Percentiles rank a stretch among this genome's conserved stretches.
Conservation (phyloP, 2,329 filamentous ascomycete genomes). For the Trichothecium sympodiale region DNA sequence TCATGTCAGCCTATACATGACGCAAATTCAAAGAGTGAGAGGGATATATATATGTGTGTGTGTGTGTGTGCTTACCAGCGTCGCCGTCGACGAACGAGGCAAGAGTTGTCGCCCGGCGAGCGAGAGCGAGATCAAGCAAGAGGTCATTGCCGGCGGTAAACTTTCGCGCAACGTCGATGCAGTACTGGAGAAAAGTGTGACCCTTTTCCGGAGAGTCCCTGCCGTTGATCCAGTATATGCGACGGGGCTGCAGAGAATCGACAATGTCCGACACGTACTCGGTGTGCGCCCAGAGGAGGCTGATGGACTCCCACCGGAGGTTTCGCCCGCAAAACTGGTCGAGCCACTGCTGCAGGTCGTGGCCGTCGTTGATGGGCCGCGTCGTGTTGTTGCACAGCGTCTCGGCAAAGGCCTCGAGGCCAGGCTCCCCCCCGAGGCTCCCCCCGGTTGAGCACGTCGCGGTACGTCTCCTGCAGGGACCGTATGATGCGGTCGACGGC, state of each 20-base stretch:
- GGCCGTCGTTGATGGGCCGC: constrained; percentile 21
- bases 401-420: constrained; percentile 24
- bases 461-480: constrained; percentile 21
- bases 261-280: constrained; percentile 1
- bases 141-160: constrained; percentile 21
- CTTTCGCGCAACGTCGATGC: constrained; percentile 19
- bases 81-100: constrained; percentile 28
- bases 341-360: constrained; percentile 22
- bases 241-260: neutral
- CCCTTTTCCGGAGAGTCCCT: constrained; percentile 2
- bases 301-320: constrained; percentile 33
- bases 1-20: no score
- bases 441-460: constrained; percentile 14
- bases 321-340: constrained; percentile 24
- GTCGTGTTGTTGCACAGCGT: constrained; percentile 25
- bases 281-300: constrained; percentile 19
- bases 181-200: constrained; percentile 13
- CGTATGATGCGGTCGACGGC: constrained; percentile 17
- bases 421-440: constrained; percentile 6
- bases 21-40: no score
- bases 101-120: constrained; percentile 19
- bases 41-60: no score
- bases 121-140: constrained; percentile 24
- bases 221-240: constrained; percentile 7
- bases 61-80: constrained; percentile 23